Base-by-base conservation (phyloP, 1,284 basidiomycete genomes). In the Fomitopsis pinicola region DNA sequence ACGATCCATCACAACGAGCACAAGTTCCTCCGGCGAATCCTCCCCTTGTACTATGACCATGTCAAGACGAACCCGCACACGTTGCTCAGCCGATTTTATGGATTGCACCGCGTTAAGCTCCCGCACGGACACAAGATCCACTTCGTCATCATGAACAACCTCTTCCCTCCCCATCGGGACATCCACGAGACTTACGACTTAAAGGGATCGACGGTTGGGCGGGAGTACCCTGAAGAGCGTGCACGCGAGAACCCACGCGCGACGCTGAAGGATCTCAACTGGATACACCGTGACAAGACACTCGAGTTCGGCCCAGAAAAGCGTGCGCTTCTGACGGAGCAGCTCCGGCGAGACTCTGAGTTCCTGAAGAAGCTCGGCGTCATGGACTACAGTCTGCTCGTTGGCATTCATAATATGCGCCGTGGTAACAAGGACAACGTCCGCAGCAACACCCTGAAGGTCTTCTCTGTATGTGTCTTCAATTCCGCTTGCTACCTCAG, bases 91-190 rank as follows among this genome's bases (percentile, higher is more conserved):
- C 84, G 97, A 15, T 98, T 99, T 77, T 99, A 98, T 72, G 97
- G 97, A 12, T 80, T 99, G 14, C 97, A 99, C 71, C 91, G 97
- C 59, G 97, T 99, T 67, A 98, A 99, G 78, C 85, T 99, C 4
- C 97, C 97, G 0, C 84, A 86, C 26, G 97, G 97, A 0, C 82
- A 85, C 58, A 99, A 99, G 80, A 98, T 99, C 60, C 97, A 99
- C 75, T 99, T 99, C 73, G 95, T 98, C 60, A 97, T 99, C 77
- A 98, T 99, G 96, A 99, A 99, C 82, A 99, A 99, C 74, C 83
- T 99, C 50, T 98, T 99, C 79, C 97, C 97, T 0, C 92, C 97
- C 0, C 97, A 98, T 77, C 88, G 94, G 67, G 97, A 99, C 74
- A 85, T 99, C 54, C 97, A 99, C 77, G 97, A 98, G 80, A 97